These are phyloP conservation scores for Fagus crenata DNA, from an alignment of 306 rosid species.

Conservation along the genomic window DNA sequence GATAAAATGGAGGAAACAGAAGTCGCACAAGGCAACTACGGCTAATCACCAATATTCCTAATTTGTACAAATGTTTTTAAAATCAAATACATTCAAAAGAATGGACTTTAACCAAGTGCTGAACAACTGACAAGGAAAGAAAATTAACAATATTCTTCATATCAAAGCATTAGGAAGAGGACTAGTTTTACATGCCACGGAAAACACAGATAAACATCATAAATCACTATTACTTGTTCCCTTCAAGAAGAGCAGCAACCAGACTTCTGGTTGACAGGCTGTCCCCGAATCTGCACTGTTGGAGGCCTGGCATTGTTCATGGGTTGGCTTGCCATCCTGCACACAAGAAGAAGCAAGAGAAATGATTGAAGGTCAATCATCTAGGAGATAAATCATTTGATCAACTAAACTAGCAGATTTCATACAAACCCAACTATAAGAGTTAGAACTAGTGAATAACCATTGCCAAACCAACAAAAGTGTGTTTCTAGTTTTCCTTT, in stretches of 20 bases:
- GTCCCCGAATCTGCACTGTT: constrained; percentile 95
- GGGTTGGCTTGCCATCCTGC: constrained; percentile 99
- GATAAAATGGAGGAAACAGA: constrained; percentile 34
- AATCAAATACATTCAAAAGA: constrained; percentile 89
- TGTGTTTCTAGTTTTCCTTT: neutral
- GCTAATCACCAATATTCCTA: constrained; percentile 81
- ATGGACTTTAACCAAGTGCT: constrained; percentile 67
- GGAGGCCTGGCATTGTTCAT: constrained; percentile 90
- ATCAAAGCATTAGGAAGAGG: constrained; percentile 40
- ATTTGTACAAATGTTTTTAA: constrained; percentile 74
- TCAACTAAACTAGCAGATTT: neutral
- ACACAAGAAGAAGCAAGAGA: constrained; percentile 5
- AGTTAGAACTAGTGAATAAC: no score
- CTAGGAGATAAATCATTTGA: neutral
- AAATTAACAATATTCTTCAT: constrained; percentile 50
- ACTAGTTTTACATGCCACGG: constrained; percentile 63
- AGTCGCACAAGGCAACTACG: constrained; percentile 53
- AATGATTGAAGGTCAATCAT: constrained; percentile 11
- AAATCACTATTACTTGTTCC: constrained; percentile 37
- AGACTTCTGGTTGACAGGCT: constrained; percentile 93
- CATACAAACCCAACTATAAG: no score
- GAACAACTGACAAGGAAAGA: constrained; percentile 38
- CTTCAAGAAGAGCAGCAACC: constrained; percentile 95
- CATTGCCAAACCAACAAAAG: no score
- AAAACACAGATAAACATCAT: constrained; percentile 42